These are phyloP conservation scores for Pyronema domesticum DNA, from an alignment of 495 filamentous ascomycete species.

Conservation along the genomic window DNA sequence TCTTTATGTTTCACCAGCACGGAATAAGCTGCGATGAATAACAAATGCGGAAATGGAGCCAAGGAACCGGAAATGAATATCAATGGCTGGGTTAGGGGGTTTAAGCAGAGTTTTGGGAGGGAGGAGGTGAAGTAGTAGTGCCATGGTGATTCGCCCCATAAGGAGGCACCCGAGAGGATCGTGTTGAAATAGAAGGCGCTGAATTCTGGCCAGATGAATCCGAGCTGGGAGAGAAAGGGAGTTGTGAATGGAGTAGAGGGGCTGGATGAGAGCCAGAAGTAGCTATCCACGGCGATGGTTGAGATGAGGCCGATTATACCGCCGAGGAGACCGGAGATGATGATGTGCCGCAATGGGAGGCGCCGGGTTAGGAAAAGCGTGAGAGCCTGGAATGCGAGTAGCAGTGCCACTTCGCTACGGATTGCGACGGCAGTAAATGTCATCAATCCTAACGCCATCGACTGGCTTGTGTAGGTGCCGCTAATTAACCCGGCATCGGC, in stretches of 20 bases:
- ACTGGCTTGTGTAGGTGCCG: slow-evolving; percentile 33
- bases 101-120: slow-evolving; percentile 66
- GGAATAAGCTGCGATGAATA: slow-evolving; percentile 66
- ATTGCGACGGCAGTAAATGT: slow-evolving; percentile 75
- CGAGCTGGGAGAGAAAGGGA: slow-evolving; percentile 21
- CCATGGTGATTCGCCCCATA: slow-evolving; percentile 77
- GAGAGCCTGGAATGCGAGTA: slow-evolving; percentile 42
- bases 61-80: slow-evolving; percentile 40
- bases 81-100: slow-evolving; percentile 37
- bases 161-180: slow-evolving; percentile 51
- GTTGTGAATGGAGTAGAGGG: slow-evolving; percentile 15
- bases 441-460: slow-evolving; percentile 32
- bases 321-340: slow-evolving; percentile 51
- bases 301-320: slow-evolving; percentile 40
- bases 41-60: slow-evolving; percentile 38
- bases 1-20: slow-evolving; percentile 78
- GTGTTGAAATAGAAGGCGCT: slow-evolving; percentile 85
- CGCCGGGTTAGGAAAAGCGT: slow-evolving; percentile 40
- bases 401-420: slow-evolving; percentile 72
- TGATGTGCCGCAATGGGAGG: slow-evolving; percentile 39
- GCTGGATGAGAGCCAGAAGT: slow-evolving; percentile 62
- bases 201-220: slow-evolving; percentile 76
- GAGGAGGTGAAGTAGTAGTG: slow-evolving; percentile 68
- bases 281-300: slow-evolving; percentile 64
- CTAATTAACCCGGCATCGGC: slow-evolving; percentile 43